Percentiles rank a stretch among this genome's conserved stretches.
Conservation (phyloP, 331 rosid genomes). For the Phaseolus coccineus region DNA sequence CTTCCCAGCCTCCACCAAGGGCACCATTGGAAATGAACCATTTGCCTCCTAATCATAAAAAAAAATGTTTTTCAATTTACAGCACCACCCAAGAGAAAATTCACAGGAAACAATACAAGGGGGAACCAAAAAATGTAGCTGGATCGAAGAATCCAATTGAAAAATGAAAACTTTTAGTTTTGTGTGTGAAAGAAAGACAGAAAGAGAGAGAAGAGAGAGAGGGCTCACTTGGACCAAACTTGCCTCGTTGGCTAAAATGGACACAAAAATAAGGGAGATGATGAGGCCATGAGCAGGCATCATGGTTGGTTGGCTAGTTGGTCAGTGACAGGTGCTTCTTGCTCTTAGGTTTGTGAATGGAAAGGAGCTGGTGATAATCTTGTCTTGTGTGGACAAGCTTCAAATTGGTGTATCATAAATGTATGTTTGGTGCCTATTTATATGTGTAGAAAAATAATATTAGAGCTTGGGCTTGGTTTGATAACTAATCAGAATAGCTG, state of each 20-base stretch:
- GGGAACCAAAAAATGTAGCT: not conserved
- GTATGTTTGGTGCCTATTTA: constrained; percentile 40
- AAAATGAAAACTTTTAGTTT: constrained; percentile 22
- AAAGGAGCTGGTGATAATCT: constrained; percentile 44
- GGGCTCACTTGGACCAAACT: constrained; percentile 64
- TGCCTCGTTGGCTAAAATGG: constrained; percentile 63
- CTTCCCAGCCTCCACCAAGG: constrained; percentile 67
- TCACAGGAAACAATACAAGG: not conserved
- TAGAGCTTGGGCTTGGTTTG: constrained; percentile 33
- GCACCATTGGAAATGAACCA: constrained; percentile 73
- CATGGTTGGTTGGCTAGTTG: constrained; percentile 45
- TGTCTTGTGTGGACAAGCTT: constrained; percentile 38
- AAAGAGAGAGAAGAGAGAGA: constrained; percentile 16
- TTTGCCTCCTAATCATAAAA: constrained; percentile 64
- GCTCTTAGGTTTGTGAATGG: constrained; percentile 48
- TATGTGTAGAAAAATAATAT: not conserved
- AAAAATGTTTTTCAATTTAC: constrained; percentile 50
- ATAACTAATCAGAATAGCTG: constrained; percentile 6
- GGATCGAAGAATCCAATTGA: constrained; percentile 47
- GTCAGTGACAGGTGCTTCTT: constrained; percentile 46
- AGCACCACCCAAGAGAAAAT: constrained; percentile 47
- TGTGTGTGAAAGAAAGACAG: not conserved
- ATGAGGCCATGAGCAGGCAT: constrained; percentile 65
- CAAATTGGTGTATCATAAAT: constrained; percentile 52
- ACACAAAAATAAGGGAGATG: constrained; percentile 65